These are phyloP conservation scores for Tricholoma matsutake DNA, from an alignment of 768 basidiomycete genomes.

Conservation along the genomic window DNA sequence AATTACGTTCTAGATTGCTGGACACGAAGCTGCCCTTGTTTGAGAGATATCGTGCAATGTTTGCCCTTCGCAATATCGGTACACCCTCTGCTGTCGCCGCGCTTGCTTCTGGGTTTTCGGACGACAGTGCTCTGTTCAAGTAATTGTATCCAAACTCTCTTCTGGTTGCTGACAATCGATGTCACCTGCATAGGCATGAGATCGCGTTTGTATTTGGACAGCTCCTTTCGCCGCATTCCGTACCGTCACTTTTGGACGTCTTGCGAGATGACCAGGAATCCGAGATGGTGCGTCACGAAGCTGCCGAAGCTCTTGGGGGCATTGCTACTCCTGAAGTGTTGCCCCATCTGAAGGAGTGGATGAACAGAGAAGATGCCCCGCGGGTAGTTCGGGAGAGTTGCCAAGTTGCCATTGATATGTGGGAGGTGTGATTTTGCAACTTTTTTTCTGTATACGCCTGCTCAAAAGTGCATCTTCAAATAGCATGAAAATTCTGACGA, in stretches of 20 bases:
- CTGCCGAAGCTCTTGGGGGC: slow-evolving; percentile 97
- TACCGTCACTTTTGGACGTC: slow-evolving; percentile 79
- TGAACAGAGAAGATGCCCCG: slow-evolving; percentile 73
- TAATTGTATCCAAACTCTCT: slow-evolving; percentile 33
- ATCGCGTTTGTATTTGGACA: slow-evolving; percentile 99
- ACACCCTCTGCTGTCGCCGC: slow-evolving; percentile 83
- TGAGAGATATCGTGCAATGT: slow-evolving; percentile 97
- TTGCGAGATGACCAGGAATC: slow-evolving; percentile 72
- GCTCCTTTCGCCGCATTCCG: slow-evolving; percentile 82
- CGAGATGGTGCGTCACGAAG: slow-evolving; percentile 98
- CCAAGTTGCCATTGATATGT: slow-evolving; percentile 96
- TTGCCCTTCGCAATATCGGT: slow-evolving; percentile 92
- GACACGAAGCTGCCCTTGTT: slow-evolving; percentile 73
- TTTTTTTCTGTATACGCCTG: slow-evolving; percentile 8
- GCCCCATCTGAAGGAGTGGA: slow-evolving; percentile 83
- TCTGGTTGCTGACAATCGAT: neutral
- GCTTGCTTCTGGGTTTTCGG: slow-evolving; percentile 85
- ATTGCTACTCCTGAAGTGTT: slow-evolving; percentile 93
- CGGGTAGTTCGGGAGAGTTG: slow-evolving; percentile 94
- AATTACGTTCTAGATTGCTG: slow-evolving; percentile 61
- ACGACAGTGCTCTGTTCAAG: slow-evolving; percentile 93
- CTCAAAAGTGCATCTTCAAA: neutral
- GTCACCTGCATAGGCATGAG: slow-evolving; percentile 68
- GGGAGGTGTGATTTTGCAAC: slow-evolving; percentile 58
- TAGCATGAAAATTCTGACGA: slow-evolving; percentile 80